phyloP scores from a whole-genome alignment of 78 protist genomes.

The Diacronema lutheri region DNA sequence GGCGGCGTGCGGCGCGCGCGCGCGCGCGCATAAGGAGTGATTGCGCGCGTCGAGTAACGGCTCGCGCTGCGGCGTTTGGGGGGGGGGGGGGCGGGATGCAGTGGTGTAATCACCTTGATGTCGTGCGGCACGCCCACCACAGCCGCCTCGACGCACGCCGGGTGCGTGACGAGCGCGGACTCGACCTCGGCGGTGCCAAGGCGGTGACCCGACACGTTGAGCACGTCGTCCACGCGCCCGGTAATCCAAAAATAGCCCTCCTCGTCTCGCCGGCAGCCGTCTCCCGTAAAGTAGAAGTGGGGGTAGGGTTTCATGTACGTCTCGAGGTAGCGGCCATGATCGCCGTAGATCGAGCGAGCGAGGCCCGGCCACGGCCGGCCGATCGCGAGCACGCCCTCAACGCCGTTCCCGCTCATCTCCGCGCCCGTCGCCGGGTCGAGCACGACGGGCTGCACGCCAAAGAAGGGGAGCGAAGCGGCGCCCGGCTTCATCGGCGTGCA shows the following conservation, averaged over 20 bases:
- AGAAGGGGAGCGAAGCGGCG: slow-evolving; percentile 83
- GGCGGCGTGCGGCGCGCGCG: too few species aligned
- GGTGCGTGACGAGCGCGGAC: slow-evolving; percentile 67
- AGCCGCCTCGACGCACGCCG: slow-evolving; percentile 77
- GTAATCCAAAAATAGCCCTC: slow-evolving; percentile 88
- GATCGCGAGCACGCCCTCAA: slow-evolving; percentile 58
- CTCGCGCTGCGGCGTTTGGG: too few species aligned
- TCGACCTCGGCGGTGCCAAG: slow-evolving; percentile 93
- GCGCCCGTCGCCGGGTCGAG: too few species aligned
- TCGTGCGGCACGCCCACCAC: slow-evolving; percentile 84
- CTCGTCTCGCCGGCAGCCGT: slow-evolving; percentile 74
- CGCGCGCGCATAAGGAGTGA: too few species aligned
- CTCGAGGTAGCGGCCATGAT: slow-evolving; percentile 62
- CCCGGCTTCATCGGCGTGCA: slow-evolving; percentile 82
- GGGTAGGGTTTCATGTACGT: slow-evolving; percentile 62
- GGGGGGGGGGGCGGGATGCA: too few species aligned
- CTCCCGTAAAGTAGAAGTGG: slow-evolving; percentile 86
- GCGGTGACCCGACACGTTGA: slow-evolving; percentile 88
- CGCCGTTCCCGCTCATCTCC: slow-evolving; percentile 26
- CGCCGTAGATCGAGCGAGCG: slow-evolving; percentile 66
- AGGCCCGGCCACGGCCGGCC: slow-evolving; percentile 80
- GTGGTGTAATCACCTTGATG: too few species aligned
- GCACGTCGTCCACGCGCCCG: slow-evolving; percentile 88
- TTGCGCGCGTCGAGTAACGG: too few species aligned
- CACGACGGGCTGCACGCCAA: slow-evolving; percentile 76